phyloP scores from a whole-genome alignment of 2,329 filamentous ascomycete species.

The Clarireedia homoeocarpa region DNA sequence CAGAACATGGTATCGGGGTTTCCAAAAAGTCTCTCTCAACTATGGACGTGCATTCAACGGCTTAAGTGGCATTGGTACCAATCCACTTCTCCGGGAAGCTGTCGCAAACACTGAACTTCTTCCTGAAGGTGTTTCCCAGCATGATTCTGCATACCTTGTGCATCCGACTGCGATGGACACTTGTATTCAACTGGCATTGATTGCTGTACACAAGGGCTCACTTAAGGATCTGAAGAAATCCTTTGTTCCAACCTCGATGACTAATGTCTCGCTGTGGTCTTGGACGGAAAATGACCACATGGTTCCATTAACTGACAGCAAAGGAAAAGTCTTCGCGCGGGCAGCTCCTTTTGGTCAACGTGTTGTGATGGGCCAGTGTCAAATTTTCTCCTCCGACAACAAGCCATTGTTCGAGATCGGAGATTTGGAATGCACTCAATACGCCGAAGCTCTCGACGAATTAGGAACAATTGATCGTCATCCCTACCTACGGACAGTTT shows the following conservation, averaged over 20 bases:
- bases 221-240: background rate
- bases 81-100: constrained; percentile 26
- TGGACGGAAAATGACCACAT: background rate
- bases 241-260: background rate
- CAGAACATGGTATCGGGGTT: constrained; percentile 30
- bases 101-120: constrained; percentile 16
- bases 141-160: constrained; percentile 36
- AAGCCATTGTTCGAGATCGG: background rate
- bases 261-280: background rate
- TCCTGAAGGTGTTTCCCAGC: constrained; percentile 9
- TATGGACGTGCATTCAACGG: constrained; percentile 34
- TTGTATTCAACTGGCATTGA: constrained; percentile 39
- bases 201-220: background rate
- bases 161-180: constrained; percentile 49
- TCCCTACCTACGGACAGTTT: constrained; percentile 1
- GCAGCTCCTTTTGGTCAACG: background rate
- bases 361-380: background rate
- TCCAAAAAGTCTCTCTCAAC: constrained; percentile 32
- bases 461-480: constrained; percentile 1
- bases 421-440: background rate
- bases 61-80: constrained; percentile 26
- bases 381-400: background rate
- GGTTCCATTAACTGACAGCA: background rate
- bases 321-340: background rate
- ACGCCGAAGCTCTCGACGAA: background rate